Base-by-base conservation (phyloP, 1,139 yeast genomes). In the Sugiyamaella castrensis region DNA sequence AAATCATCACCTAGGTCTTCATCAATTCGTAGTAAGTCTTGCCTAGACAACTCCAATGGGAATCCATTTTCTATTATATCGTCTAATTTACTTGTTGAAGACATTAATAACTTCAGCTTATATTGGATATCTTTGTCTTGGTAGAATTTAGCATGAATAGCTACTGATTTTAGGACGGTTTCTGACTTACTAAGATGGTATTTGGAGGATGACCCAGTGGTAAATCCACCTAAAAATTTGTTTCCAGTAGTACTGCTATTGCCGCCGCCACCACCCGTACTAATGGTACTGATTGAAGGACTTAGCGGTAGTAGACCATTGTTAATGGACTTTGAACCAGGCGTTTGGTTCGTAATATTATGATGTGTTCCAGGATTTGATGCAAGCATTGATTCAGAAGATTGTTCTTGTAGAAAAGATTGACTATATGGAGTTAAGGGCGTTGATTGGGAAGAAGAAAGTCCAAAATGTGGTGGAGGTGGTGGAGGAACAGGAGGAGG, bases 31-130 rank as follows among this genome's bases (percentile, higher is more conserved):
- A 34, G 11, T 32, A 7, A 46, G 19, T 56, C 56, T 11, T 52
- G 45, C 2, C 51, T 40, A 10, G 48, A 44, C 16, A 55, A 37
- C 11, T 50, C 52, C n/a, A 48, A 38, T 8, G 66, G 67, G 53
- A 63, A 64, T 26, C 68, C 68, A 37, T 55, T 53, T 47, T 63
- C 66, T 15, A 62, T 46, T 29, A 64, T 48, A 44, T 63, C 66
- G 47, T 63, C 66, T 37, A 64, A 63, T 37, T 50, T 54, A 27
- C 41, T 35, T 13, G 54, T 52, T 1, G 62, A 55, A 11, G 52
- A 47, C 28, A 51, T 46, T 36, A 63, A 54, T 39, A 62, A 54
- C 9, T 53, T 51, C 28, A 63, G 57, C 50, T 57, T 57, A 10
- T 50, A 46, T 39, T 53, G 54, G 30, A 61, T 54, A 8, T 60